Percentiles rank a stretch among this genome's conserved stretches.
These are phyloP conservation scores for Mycogone perniciosa DNA, from an alignment of 2,329 filamentous ascomycete genomes.

Conservation along the genomic window DNA sequence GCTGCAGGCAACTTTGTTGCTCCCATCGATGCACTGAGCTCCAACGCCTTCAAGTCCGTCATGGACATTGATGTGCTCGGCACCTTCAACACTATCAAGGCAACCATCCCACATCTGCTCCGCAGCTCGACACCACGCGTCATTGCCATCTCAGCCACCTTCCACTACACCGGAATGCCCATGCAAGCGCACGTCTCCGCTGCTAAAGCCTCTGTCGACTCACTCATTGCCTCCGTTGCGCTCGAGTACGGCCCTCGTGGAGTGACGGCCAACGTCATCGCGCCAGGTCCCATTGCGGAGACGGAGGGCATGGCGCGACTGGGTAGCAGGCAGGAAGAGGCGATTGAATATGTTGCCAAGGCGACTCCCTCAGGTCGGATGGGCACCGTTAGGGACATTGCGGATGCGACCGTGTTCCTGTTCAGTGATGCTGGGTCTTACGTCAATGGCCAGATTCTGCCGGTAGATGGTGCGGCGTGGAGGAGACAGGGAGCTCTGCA, in stretches of 20 bases:
- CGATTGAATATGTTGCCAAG: constrained; percentile 29
- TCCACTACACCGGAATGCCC: constrained; percentile 83
- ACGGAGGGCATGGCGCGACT: constrained; percentile 75
- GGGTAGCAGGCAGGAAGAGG: constrained; percentile 32
- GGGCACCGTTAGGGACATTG: constrained; percentile 79
- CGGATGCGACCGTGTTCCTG: constrained; percentile 84
- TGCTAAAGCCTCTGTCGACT: constrained; percentile 87
- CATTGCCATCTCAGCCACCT: constrained; percentile 81
- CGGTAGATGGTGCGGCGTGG: constrained; percentile 62
- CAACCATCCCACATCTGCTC: constrained; percentile 74
- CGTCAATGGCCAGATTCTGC: constrained; percentile 74
- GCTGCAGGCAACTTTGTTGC: constrained; percentile 95
- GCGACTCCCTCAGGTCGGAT: constrained; percentile 67
- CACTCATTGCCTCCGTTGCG: constrained; percentile 69
- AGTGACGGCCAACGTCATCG: constrained; percentile 80
- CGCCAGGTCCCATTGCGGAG: constrained; percentile 76
- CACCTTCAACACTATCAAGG: constrained; percentile 92
- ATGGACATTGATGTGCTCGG: constrained; percentile 95
- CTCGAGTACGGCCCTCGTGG: constrained; percentile 88
- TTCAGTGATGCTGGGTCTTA: constrained; percentile 83
- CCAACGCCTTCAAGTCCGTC: constrained; percentile 91
- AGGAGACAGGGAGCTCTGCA: constrained; percentile 40
- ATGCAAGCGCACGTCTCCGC: constrained; percentile 86
- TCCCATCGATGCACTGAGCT: constrained; percentile 70
- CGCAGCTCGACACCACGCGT: constrained; percentile 74